Base-by-base conservation (phyloP, 2,329 filamentous ascomycete species). In the Ceratocystis eucalypticola region DNA sequence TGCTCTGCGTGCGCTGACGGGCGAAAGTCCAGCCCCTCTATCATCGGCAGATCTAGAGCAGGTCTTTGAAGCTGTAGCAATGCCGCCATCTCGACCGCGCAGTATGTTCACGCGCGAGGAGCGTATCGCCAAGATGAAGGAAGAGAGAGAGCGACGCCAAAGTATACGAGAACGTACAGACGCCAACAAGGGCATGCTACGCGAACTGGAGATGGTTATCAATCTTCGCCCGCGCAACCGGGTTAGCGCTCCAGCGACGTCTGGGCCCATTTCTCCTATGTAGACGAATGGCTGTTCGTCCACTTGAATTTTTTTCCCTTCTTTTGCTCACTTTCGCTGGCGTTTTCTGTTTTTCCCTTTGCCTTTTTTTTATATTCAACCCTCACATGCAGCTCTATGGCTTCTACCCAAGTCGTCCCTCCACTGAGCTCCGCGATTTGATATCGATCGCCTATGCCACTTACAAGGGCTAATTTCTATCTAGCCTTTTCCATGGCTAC, bases 191-290 rank as follows among this genome's bases (percentile, higher is more conserved):
- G 90, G 88, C 71, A 96, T 99, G 90, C 82, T 99, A 69, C 86
- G 88, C 69, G 94, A 99, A 76, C 80, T 99, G 67, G 91, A 96
- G 77, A 93, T 89, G 70, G 84, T 99, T 68, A 95, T 97, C 74
- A 84, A 80, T 73, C 76, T 80, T 44, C 75, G 79, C 30, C 79
- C 79, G 5, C 74, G 73, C 69, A 75, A 70, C 63, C 75, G 77
- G 55, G 71, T 73, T 44, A 78, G 78, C 68, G 72, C 66, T 8
- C 65, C 66, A 50, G 62, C 67, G 15, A 61, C 67, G n/a, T 62
- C 64, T 8, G 59, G 65, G 25, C 65, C 66, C 6, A 63, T 68
- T 45, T 25, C 66, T 45, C 65, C 66, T 12, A 69, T 69, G 65
- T 69, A 64, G 67, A 25, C 17, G 67, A 25, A n/a, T 25, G 3